Conservation (phyloP, 208 protist genomes). For the Leishmania mexicana region DNA sequence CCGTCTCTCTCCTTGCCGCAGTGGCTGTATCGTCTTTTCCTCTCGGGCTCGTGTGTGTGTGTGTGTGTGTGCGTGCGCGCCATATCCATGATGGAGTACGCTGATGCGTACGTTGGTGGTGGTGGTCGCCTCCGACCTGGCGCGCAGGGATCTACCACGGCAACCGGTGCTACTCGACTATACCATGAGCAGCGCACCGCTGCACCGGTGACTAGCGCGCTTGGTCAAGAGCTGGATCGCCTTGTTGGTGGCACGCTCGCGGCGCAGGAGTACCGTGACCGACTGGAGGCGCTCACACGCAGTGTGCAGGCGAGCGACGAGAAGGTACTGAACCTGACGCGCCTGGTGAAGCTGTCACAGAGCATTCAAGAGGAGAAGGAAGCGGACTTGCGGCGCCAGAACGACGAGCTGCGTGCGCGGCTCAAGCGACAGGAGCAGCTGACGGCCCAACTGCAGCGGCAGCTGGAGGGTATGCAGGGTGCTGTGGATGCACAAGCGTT, state of each 20-base stretch:
- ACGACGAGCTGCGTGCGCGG: slow-evolving; percentile 65
- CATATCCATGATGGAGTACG: slow-evolving; percentile 1
- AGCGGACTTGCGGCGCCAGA: slow-evolving; percentile 58
- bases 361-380: slow-evolving; percentile 73
- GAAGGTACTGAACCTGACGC: slow-evolving; percentile 83
- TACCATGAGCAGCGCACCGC: slow-evolving; percentile 2
- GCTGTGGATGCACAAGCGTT: slow-evolving; percentile 24
- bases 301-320: slow-evolving; percentile 66
- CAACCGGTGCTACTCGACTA: background rate
- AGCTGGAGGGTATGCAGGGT: slow-evolving; percentile 35
- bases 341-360: slow-evolving; percentile 80
- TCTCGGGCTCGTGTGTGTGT: background rate
- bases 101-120: slow-evolving; percentile 2
- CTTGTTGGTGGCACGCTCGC: slow-evolving; percentile 73
- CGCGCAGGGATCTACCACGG: slow-evolving; percentile 4
- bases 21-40: background rate
- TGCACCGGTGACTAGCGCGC: slow-evolving; percentile 16
- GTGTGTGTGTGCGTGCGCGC: background rate
- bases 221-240: slow-evolving; percentile 41
- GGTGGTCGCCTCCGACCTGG: slow-evolving; percentile 3
- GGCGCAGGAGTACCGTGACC: slow-evolving; percentile 60
- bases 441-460: slow-evolving; percentile 44
- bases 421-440: slow-evolving; percentile 76
- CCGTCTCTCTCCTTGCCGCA: background rate
- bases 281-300: slow-evolving; percentile 51